Base-by-base conservation (phyloP, 306 rosid species). In the Sechiopsis laciniata region DNA sequence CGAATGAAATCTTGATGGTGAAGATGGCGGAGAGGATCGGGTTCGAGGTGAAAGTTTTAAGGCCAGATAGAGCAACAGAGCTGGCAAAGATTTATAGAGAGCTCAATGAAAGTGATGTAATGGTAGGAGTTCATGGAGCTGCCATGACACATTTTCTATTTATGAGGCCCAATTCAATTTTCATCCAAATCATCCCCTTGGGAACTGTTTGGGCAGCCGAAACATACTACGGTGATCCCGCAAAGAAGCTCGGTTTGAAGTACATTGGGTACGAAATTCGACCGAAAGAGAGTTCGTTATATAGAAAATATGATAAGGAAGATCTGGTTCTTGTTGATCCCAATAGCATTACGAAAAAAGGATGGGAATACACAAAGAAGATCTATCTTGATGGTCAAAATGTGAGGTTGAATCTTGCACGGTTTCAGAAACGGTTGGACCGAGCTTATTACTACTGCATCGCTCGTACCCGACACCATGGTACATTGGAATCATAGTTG, bases 71-170 rank as follows among this genome's bases (percentile, higher is more conserved):
- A 45, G 85, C 90, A 17, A 78, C 97, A 40, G 99, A 95, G 81
- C 26, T 95, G 73, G 97, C 99, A 14, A 91, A 85, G 85, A 84
- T 89, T 51, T 95, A 95, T 61, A 71, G 87, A 32, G 82, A 58
- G 19, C 87, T 95, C 0, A 91, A 91, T 81, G 81, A 74, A 37
- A 91, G 96, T 76, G 95, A 95, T 81, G 92, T 83, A 6, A 85
- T 95, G 97, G 61, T 95, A 64, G 99, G 99, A 7, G 97, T 89
- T 11, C 99, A 95, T 79, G 99, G 99, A 8, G 99, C 99, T 7
- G 99, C 99, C 16, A 86, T 95, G 99, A 95, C 99, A 2, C 99
- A 95, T 74, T 89, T 84, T 51, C 29, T 95, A 42, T 95, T 95
- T 76, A 59, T 95, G 91, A 91, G 77, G 71, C 96, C 97, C 15